Base-by-base conservation (phyloP, 805 yeast genomes). In the Cyberlindnera galapagoensis region DNA sequence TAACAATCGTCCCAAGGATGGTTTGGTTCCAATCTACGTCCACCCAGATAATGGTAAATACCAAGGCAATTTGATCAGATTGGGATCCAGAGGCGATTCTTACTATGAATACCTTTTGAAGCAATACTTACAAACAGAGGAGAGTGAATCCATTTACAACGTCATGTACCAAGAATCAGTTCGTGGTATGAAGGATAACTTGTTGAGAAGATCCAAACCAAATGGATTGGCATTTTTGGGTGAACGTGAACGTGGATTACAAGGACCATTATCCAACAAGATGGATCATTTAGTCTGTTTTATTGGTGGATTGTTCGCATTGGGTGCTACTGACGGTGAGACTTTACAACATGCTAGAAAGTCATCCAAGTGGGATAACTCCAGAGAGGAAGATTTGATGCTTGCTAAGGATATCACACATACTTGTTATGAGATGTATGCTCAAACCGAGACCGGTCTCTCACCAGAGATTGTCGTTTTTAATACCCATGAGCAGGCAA, bases 241-340 rank as follows among this genome's bases (percentile, higher is more conserved):
- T 9, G 97, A 88, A 55, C 67, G 74, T 31, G 83, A 80, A 15
- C 44, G 56, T 18, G 96, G 96, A 9, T 46, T 84, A n/a, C 59
- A 56, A 6, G 77, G 80, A 0, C 59, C 63, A 3, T 55, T 80
- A 11, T 71, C 80, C 11, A 62, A 76, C 12, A 86, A 85, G 52
- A 84, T 88, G 95, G 96, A 88, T 53, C 96, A 88, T 58, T 63
- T 85, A 38, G 96, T 86, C 17, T 88, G 97, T 56, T 87, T 86
- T 57, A 74, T 83, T 51, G 95, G 95, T 35, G 96, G 96, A 0
- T 67, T 83, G 40, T 69, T 88, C 39, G 92, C 95, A 1, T 60
- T 86, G 33, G 96, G 96, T 18, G 94, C 95, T 11, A 88, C 96
- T 3, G 74, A 71, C 28, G 97, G 97, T 8, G 52, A 62, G 18